A percentile compares a stretch with the other conserved stretches of the same genome.
Conservation (phyloP, 2,329 filamentous ascomycete species). For the Chrysosporium keratinophilum region DNA sequence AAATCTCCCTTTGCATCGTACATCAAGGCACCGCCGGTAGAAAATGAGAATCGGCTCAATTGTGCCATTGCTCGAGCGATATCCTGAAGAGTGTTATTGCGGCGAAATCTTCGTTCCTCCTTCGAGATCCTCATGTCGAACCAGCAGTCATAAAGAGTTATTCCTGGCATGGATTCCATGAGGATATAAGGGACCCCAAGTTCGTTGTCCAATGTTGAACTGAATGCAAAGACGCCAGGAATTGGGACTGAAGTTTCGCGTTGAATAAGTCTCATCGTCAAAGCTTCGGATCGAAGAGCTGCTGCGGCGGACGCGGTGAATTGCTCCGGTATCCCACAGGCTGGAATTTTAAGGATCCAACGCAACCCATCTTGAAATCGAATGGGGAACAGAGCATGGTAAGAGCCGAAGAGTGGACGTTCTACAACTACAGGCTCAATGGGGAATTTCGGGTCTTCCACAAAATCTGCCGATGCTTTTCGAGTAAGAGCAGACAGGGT, state of each 20-base stretch:
- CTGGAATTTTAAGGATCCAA: slow-evolving; percentile 12
- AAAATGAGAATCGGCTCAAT: slow-evolving; percentile 7
- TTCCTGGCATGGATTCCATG: slow-evolving; percentile 8
- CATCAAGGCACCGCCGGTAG: slow-evolving; percentile 6
- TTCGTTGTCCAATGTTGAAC: slow-evolving; percentile 7
- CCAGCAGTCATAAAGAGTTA: slow-evolving; percentile 10
- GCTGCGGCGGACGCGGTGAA: slow-evolving; percentile 7
- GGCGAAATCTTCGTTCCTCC: slow-evolving; percentile 6
- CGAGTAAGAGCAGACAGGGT: slow-evolving; percentile 1
- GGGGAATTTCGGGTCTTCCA: slow-evolving; percentile 3
- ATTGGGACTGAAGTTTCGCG: slow-evolving; percentile 11
- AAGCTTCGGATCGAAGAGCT: slow-evolving; percentile 12
- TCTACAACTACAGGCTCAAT: slow-evolving; percentile 8
- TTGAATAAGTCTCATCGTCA: slow-evolving; percentile 9
- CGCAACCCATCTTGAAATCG: slow-evolving; percentile 10
- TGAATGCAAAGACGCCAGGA: slow-evolving; percentile 8
- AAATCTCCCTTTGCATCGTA: slow-evolving; percentile 7
- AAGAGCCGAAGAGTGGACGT: slow-evolving; percentile 9
- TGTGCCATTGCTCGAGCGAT: slow-evolving; percentile 11
- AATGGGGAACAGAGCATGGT: slow-evolving; percentile 10
- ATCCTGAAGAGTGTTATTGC: slow-evolving; percentile 4
- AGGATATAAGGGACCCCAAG: slow-evolving; percentile 11
- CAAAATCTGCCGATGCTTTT: slow-evolving; percentile 10
- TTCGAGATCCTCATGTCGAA: slow-evolving; percentile 7
- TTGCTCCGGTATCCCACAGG: slow-evolving; percentile 7